These are phyloP conservation scores for Ustilago lituana DNA, from an alignment of 1,284 basidiomycete genomes.

Conservation along the genomic window DNA sequence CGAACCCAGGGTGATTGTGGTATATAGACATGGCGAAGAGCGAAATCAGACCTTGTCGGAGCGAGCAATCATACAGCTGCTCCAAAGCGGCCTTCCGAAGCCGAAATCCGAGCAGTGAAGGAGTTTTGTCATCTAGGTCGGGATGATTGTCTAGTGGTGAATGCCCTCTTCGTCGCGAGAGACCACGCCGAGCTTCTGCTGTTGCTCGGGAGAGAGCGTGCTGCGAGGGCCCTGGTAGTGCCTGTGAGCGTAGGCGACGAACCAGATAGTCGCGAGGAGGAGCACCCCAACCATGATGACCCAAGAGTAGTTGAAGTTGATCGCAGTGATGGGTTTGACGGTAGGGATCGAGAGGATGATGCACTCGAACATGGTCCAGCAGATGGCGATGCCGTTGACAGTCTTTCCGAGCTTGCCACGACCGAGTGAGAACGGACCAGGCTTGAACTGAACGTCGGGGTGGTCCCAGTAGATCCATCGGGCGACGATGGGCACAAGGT, in stretches of 20 bases:
- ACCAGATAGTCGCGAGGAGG: conserved; percentile 68
- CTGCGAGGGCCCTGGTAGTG: conserved; percentile 69
- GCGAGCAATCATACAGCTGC: background rate
- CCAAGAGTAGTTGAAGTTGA: conserved; percentile 57
- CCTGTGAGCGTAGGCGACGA: conserved; percentile 68
- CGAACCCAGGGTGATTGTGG: conserved; percentile 1
- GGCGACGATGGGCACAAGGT: conserved; percentile 67
- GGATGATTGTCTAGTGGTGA: conserved; percentile 27
- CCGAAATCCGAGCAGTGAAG: background rate
- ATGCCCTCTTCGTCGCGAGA: conserved; percentile 45
- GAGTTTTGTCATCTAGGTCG: too few species aligned
- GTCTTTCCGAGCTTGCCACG: conserved; percentile 75
- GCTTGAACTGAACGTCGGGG: conserved; percentile 81
- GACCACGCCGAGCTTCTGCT: conserved; percentile 57
- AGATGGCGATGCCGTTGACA: conserved; percentile 76
- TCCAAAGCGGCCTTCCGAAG: too few species aligned
- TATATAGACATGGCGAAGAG: conserved; percentile 23
- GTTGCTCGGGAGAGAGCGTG: conserved; percentile 54
- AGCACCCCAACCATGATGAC: conserved; percentile 69
- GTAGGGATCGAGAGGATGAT: conserved; percentile 58
- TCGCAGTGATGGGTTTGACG: conserved; percentile 39
- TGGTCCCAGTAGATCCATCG: conserved; percentile 79
- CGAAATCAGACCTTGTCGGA: background rate
- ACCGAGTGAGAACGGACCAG: conserved; percentile 89
- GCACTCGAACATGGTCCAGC: conserved; percentile 69